Conservation (phyloP, 1,284 basidiomycete species). For the Tylopilus sp. region DNA sequence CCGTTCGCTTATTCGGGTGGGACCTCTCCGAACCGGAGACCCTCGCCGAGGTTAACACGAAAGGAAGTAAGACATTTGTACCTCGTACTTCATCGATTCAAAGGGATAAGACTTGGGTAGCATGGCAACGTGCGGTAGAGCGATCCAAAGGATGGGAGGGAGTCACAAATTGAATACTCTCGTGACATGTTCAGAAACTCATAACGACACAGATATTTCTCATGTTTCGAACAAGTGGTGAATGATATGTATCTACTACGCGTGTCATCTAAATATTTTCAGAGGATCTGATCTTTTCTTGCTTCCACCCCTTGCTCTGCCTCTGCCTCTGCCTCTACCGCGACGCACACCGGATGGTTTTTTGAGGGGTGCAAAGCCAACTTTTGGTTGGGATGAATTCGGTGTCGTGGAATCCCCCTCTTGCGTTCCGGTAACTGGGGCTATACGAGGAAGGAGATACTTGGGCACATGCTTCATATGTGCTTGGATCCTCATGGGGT, state of each 20-base stretch:
- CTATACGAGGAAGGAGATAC: conserved; percentile 89
- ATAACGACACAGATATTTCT: conserved; percentile 1
- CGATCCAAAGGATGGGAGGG: conserved; percentile 81
- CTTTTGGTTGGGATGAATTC: conserved; percentile 38
- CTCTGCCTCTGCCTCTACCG: conserved; percentile 55
- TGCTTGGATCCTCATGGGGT: conserved; percentile 84
- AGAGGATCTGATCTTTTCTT: conserved; percentile 76
- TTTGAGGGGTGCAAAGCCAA: conserved; percentile 74
- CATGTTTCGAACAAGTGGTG: not conserved
- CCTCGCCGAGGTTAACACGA: conserved; percentile 87
- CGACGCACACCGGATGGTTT: conserved; percentile 59
- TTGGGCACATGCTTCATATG: conserved; percentile 97
- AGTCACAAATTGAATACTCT: conserved; percentile 48
- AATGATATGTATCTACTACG: conserved; percentile 4
- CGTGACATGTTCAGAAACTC: not conserved
- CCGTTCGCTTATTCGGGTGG: conserved; percentile 93
- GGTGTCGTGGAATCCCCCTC: conserved; percentile 30
- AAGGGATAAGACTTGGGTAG: conserved; percentile 68
- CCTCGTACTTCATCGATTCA: conserved; percentile 63
- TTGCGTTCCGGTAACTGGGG: conserved; percentile 51
- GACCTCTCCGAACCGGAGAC: conserved; percentile 86
- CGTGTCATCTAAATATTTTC: conserved; percentile 72
- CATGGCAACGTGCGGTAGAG: conserved; percentile 87
- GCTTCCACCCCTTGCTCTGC: conserved; percentile 50
- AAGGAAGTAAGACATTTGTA: conserved; percentile 76